Percentiles rank a stretch among this genome's conserved stretches.
Conservation (phyloP, 768 basidiomycete species). For the Termitomyces sp. region DNA sequence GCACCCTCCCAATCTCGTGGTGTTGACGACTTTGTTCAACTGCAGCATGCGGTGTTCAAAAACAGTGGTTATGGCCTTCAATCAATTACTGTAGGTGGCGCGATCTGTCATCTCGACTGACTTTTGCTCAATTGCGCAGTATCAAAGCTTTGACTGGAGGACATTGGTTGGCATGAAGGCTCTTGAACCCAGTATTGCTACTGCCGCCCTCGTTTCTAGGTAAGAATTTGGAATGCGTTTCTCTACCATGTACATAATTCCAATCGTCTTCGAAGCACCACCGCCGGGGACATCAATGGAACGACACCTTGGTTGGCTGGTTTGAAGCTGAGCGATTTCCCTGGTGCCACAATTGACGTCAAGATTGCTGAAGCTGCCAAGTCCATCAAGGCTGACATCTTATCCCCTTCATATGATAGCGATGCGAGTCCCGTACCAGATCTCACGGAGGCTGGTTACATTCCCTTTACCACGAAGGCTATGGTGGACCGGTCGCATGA, state of each 20-base stretch:
- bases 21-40: conserved; percentile 56
- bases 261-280: conserved; percentile 27
- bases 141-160: conserved; percentile 82
- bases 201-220: conserved; percentile 64
- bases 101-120: not conserved
- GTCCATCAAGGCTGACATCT: conserved; percentile 54
- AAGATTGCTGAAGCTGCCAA: conserved; percentile 67
- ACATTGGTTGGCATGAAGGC: conserved; percentile 67
- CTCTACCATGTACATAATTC: not conserved
- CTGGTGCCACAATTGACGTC: conserved; percentile 50
- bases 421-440: conserved; percentile 34
- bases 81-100: conserved; percentile 49
- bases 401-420: conserved; percentile 54
- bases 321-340: conserved; percentile 54
- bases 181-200: conserved; percentile 49
- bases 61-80: conserved; percentile 54
- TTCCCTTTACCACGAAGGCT: conserved; percentile 55
- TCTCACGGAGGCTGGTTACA: conserved; percentile 35
- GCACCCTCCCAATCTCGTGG: conserved; percentile 43
- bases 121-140: conserved; percentile 31
- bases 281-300: conserved; percentile 31
- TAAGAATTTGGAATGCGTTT: conserved; percentile 23
- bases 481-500: conserved; percentile 67
- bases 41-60: conserved; percentile 53
- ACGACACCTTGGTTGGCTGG: conserved; percentile 69